Evolutionary conservation across 73 alveolate species (phyloP).

Genomic region (Paramecium primaurelia): DNA sequence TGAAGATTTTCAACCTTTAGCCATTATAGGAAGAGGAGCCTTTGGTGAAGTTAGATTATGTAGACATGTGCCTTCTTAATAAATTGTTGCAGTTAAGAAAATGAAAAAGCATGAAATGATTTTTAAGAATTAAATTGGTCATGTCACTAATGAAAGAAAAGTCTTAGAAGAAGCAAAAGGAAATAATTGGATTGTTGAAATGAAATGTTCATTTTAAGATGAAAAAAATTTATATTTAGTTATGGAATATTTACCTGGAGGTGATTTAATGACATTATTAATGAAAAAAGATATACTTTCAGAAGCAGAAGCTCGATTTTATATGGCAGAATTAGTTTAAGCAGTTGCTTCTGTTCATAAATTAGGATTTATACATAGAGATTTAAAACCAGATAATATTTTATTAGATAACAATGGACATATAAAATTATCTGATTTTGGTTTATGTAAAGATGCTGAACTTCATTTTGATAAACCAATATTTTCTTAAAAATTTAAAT

Average conservation of each 20-base stretch:
- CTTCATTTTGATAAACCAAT: constrained; percentile 14
- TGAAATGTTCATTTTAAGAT: constrained; percentile 70
- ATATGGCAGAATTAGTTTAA: constrained; percentile 53
- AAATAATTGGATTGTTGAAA: constrained; percentile 61
- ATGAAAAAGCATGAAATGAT: constrained; percentile 77
- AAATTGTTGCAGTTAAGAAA: constrained; percentile 75
- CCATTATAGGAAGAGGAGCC: constrained; percentile 23
- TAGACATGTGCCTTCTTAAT: constrained; percentile 63
- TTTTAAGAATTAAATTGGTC: constrained; percentile 74
- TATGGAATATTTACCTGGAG: constrained; percentile 86
- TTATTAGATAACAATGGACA: constrained; percentile 52
- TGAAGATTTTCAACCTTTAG: constrained; percentile 66
- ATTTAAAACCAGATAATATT: constrained; percentile 59
- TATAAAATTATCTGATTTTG: constrained; percentile 52
- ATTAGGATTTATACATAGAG: constrained; percentile 56
- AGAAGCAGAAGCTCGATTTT: constrained; percentile 55
- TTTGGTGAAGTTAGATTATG: constrained; percentile 72
- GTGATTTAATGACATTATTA: constrained; percentile 79
- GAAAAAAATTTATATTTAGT: constrained; percentile 74
- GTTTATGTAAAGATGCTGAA: constrained; percentile 57
- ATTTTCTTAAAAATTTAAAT: background rate
- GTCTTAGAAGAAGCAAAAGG: constrained; percentile 63
- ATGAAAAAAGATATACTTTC: constrained; percentile 53
- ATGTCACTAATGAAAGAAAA: constrained; percentile 74
- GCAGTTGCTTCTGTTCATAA: constrained; percentile 55